Percentiles rank a stretch among this genome's conserved stretches.
These are phyloP conservation scores for Ogataea populi-albae DNA, from an alignment of 805 yeast genomes.

Conservation along the genomic window DNA sequence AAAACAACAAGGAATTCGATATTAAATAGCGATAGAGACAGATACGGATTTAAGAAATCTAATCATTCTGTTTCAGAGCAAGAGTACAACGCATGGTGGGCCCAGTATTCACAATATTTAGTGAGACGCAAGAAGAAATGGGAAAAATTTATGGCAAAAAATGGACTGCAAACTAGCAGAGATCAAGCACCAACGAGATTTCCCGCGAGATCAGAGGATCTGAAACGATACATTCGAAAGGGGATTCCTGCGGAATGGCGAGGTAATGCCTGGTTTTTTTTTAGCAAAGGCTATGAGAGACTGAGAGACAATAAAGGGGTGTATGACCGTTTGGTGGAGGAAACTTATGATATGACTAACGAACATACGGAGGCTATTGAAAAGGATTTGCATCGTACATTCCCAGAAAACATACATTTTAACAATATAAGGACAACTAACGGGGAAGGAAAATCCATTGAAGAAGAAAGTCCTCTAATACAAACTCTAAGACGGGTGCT, in stretches of 20 bases:
- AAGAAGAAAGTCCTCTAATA: conserved; percentile 62
- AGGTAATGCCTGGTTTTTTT: conserved; percentile 95
- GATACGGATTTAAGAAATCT: conserved; percentile 84
- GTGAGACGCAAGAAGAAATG: conserved; percentile 72
- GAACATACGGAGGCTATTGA: conserved; percentile 91
- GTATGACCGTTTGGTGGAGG: conserved; percentile 64
- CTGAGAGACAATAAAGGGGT: conserved; percentile 68
- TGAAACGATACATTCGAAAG: conserved; percentile 77
- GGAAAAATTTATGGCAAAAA: conserved; percentile 61
- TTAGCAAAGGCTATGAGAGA: conserved; percentile 70
- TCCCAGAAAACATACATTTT: conserved; percentile 89
- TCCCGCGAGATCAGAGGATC: conserved; percentile 75
- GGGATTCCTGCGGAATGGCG: conserved; percentile 98
- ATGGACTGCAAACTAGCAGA: conserved; percentile 53
- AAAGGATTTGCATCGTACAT: conserved; percentile 88
- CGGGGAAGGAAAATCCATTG: conserved; percentile 11
- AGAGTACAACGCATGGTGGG: conserved; percentile 76
- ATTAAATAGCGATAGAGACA: conserved; percentile 46
- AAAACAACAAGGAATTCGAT: conserved; percentile 14
- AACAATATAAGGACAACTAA: conserved; percentile 36
- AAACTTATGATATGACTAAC: conserved; percentile 51
- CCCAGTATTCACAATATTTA: conserved; percentile 59
- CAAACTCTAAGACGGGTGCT: conserved; percentile 75
- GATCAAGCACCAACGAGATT: conserved; percentile 57
- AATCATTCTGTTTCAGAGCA: conserved; percentile 48